Base-by-base conservation (phyloP, 2,329 filamentous ascomycete genomes). In the Cordyceps javanica region DNA sequence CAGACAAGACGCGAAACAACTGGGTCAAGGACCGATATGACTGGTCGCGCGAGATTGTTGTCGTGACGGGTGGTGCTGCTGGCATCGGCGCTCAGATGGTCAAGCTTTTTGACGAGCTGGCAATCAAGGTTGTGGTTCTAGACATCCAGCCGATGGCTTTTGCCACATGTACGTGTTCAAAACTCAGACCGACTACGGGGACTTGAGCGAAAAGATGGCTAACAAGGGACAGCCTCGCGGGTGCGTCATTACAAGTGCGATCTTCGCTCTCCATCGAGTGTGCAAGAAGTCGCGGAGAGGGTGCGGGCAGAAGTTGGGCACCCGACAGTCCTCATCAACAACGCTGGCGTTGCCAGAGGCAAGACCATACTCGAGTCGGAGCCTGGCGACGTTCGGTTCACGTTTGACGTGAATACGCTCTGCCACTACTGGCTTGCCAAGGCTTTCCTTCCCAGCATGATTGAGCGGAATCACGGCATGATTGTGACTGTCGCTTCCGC, bases 51-150 rank as follows among this genome's bases (percentile, higher is more conserved):
- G 88, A 91, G 72, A 78, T 91, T 52, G 85, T 89, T 3, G 75
- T 91, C 44, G 78, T 92, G 21, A 92, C 89, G 0, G 89, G 90
- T 8, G 89, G 89, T 8, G 84, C 86, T 42, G 82, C 83, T 57
- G 89, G 89, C 0, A 91, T 93, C 65, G 89, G 89, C 14, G 82
- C 80, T 21, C 73, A 80, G 38, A 78, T 90, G 3, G 87, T 88
- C 14, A 77, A 79, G 62, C 69, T 86, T 55, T 75, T 94, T n/a
- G 85, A 83, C 0, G 81, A 85, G 67, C 75, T 73, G 60, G 82
- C 81, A 1, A 76, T 89, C 63, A 88, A 82, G 62, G 86, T 91
- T 34, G 86, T 86, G 0, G 85, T 91, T 2, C 69, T 92, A 36
- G 89, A 93, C 71, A 78, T 90, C 34, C 83, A 87, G 64, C 77